Percentiles rank a stretch among this genome's conserved stretches.
Conservation (phyloP, 306 rosid species). For the Gastrolobium bilobum region DNA sequence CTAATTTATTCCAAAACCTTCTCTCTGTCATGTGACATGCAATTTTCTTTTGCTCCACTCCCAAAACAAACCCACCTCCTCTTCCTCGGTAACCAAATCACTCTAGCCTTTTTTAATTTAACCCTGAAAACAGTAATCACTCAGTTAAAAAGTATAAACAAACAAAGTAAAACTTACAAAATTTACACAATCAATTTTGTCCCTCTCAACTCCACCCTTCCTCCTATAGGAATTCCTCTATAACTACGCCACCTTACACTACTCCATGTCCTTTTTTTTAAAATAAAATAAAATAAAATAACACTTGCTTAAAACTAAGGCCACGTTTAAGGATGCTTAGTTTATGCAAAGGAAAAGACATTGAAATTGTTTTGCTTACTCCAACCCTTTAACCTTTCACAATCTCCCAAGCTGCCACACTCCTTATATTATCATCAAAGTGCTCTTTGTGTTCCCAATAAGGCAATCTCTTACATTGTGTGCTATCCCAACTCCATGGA, state of each 20-base stretch:
- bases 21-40: slow-evolving; percentile 61
- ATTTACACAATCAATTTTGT: slow-evolving; percentile 23
- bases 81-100: slow-evolving; percentile 76
- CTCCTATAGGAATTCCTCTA: slow-evolving; percentile 55
- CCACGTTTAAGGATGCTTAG: slow-evolving; percentile 50
- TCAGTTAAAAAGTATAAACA: slow-evolving; percentile 45
- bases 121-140: slow-evolving; percentile 47
- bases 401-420: slow-evolving; percentile 71
- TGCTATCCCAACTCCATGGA: slow-evolving; percentile 52
- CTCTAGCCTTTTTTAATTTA: slow-evolving; percentile 60
- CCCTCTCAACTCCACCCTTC: slow-evolving; percentile 48
- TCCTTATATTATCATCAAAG: slow-evolving; percentile 60
- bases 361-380: slow-evolving; percentile 63
- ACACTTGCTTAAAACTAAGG: slow-evolving; percentile 31
- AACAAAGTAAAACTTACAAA: slow-evolving; percentile 46
- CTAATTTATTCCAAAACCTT: slow-evolving; percentile 59
- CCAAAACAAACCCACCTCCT: slow-evolving; percentile 91
- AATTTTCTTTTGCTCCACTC: slow-evolving; percentile 69
- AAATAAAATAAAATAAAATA: too few species aligned
- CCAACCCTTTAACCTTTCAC: slow-evolving; percentile 75
- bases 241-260: slow-evolving; percentile 53
- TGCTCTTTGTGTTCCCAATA: slow-evolving; percentile 65
- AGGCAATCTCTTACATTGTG: slow-evolving; percentile 50
- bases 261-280: slow-evolving; percentile 42
- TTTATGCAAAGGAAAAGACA: slow-evolving; percentile 53